Conservation (phyloP, 1,284 basidiomycete genomes). For the Ustilago cynodontis region DNA sequence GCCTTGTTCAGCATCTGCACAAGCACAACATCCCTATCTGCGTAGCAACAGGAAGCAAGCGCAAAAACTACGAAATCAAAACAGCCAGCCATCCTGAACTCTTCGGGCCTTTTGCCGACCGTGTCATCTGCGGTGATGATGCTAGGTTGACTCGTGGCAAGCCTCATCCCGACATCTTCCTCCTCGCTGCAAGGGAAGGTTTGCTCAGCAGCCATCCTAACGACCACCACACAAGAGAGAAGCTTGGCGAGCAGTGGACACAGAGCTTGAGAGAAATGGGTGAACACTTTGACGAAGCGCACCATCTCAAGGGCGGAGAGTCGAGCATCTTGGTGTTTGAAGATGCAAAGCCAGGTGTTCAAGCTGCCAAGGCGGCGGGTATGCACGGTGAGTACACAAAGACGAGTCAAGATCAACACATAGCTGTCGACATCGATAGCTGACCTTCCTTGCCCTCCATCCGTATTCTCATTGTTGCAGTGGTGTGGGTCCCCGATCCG, state of each 20-base stretch:
- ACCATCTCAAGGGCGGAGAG: slow-evolving; percentile 56
- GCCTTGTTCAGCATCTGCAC: slow-evolving; percentile 65
- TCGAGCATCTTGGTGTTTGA: slow-evolving; percentile 69
- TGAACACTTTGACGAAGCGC: slow-evolving; percentile 48
- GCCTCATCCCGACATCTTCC: slow-evolving; percentile 69
- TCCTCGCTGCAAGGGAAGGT: slow-evolving; percentile 65
- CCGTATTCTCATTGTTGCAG: slow-evolving; percentile 10
- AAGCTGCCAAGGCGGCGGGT: slow-evolving; percentile 64
- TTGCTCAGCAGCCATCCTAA: slow-evolving; percentile 46
- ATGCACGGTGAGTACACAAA: slow-evolving; percentile 62
- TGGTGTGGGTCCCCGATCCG: slow-evolving; percentile 68
- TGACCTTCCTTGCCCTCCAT: not conserved
- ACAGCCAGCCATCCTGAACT: slow-evolving; percentile 53
- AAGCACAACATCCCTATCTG: slow-evolving; percentile 67
- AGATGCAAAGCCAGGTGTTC: slow-evolving; percentile 67
- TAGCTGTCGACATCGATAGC: not conserved
- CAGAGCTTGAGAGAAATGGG: slow-evolving; percentile 52
- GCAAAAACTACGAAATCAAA: slow-evolving; percentile 67
- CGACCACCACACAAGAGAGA: slow-evolving; percentile 17
- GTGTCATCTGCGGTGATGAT: slow-evolving; percentile 68
- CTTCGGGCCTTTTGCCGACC: slow-evolving; percentile 60
- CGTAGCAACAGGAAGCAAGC: slow-evolving; percentile 68
- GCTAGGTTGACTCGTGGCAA: slow-evolving; percentile 62
- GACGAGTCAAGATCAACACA: not conserved
- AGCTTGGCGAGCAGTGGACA: slow-evolving; percentile 41